These are phyloP conservation scores for Spencermartinsiella ligniputridi DNA, from an alignment of 1,139 yeast genomes.

Conservation along the genomic window DNA sequence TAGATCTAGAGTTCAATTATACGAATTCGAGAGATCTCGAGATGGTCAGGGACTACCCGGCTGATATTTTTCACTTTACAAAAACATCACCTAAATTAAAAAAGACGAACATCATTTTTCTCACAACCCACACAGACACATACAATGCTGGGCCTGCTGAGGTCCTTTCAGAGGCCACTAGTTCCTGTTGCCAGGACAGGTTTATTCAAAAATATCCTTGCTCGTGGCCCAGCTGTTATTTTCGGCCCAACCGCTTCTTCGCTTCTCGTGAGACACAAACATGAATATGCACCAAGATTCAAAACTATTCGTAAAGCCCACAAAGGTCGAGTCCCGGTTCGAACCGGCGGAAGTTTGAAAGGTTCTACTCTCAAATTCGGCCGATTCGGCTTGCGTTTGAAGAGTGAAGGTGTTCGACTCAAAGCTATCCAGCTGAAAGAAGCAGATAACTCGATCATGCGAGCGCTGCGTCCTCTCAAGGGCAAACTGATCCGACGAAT, in stretches of 20 bases:
- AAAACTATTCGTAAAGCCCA: slow-evolving; percentile 72
- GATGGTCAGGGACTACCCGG: no score
- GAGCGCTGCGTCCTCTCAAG: slow-evolving; percentile 71
- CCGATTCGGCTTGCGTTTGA: slow-evolving; percentile 78
- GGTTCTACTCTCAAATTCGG: slow-evolving; percentile 85
- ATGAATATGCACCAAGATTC: slow-evolving; percentile 76
- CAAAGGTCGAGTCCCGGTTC: slow-evolving; percentile 91
- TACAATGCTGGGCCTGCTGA: no score
- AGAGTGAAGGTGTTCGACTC: slow-evolving; percentile 79
- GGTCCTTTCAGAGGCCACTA: no score
- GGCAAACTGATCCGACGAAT: slow-evolving; percentile 73
- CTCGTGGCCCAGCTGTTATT: no score
- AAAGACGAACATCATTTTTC: no score
- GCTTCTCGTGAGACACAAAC: slow-evolving; percentile 50
- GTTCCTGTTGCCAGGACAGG: no score
- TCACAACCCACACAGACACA: no score
- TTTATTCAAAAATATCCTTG: no score
- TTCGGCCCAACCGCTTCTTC: not conserved
- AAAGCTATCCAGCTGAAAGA: slow-evolving; percentile 89
- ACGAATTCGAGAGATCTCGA: no score
- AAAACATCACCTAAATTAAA: no score
- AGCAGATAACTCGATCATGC: slow-evolving; percentile 80
- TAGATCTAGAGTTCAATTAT: no score
- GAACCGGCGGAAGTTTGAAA: slow-evolving; percentile 90
- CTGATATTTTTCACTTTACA: no score